phyloP scores from a whole-genome alignment of 495 filamentous ascomycete genomes.

The Tuber brumale region DNA sequence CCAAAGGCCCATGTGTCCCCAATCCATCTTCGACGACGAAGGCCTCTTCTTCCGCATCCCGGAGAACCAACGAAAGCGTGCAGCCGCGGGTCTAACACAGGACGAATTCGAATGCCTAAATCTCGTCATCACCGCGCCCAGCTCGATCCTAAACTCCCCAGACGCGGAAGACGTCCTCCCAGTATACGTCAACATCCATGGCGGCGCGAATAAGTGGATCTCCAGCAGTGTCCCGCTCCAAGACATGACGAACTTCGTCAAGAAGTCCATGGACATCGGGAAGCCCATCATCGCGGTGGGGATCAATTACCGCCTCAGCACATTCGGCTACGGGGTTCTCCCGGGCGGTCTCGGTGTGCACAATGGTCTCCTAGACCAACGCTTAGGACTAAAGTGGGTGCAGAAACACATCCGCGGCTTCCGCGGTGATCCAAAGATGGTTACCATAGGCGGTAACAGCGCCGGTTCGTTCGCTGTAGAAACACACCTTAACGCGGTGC shows the following conservation, averaged over 20 bases:
- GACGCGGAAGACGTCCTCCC: not conserved
- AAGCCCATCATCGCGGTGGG: constrained; percentile 20
- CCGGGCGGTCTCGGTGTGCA: constrained; percentile 42
- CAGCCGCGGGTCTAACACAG: not conserved
- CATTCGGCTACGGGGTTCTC: constrained; percentile 19
- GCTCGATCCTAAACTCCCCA: not conserved
- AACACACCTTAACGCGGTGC: constrained; percentile 11
- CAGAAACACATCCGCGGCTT: constrained; percentile 61
- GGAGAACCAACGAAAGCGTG: not conserved
- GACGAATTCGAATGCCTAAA: not conserved
- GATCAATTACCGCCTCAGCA: constrained; percentile 17
- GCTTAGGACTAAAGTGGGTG: constrained; percentile 64
- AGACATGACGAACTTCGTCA: not conserved
- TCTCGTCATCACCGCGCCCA: not conserved
- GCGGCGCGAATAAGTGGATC: not conserved
- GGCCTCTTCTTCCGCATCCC: constrained; percentile 1
- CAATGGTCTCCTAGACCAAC: constrained; percentile 59
- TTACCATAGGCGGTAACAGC: constrained; percentile 59
- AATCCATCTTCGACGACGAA: not conserved
- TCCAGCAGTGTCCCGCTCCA: not conserved
- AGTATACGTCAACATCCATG: not conserved
- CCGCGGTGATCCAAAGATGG: constrained; percentile 56
- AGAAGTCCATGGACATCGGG: constrained; percentile 8
- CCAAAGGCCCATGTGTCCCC: not conserved
- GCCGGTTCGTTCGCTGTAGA: constrained; percentile 9